phyloP scores from a whole-genome alignment of 2,329 filamentous ascomycete genomes.

The Penicillium sp. region DNA sequence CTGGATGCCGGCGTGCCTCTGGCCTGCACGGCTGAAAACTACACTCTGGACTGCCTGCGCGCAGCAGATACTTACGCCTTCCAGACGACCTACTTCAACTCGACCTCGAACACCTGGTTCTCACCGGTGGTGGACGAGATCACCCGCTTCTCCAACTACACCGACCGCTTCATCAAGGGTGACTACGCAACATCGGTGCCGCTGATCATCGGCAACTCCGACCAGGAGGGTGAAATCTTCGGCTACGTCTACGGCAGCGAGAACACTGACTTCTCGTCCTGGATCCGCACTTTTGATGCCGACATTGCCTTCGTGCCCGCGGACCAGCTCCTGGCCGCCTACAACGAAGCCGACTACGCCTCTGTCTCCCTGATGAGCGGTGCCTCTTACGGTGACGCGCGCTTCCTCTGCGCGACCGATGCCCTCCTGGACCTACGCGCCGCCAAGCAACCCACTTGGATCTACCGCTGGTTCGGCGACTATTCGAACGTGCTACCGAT shows the following conservation, averaged over 20 bases:
- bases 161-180: not conserved
- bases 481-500: not conserved
- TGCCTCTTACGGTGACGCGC: not conserved
- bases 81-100: not conserved
- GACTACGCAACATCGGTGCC: not conserved
- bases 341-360: not conserved
- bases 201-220: not conserved
- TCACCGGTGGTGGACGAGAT: not conserved
- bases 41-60: not conserved
- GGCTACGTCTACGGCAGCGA: not conserved
- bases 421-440: not conserved
- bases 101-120: not conserved
- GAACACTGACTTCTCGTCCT: not conserved
- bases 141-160: not conserved
- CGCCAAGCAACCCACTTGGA: not conserved
- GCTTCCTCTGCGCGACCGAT: not conserved
- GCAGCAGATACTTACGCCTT: not conserved
- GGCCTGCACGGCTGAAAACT: not conserved
- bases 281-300: not conserved
- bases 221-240: not conserved
- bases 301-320: not conserved
- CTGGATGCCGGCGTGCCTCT: not conserved
- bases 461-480: not conserved
- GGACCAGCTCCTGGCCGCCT: not conserved
- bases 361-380: not conserved